Evolutionary conservation across 495 filamentous ascomycete genomes (phyloP).

Genomic region (Chlorociboria aeruginascens): DNA sequence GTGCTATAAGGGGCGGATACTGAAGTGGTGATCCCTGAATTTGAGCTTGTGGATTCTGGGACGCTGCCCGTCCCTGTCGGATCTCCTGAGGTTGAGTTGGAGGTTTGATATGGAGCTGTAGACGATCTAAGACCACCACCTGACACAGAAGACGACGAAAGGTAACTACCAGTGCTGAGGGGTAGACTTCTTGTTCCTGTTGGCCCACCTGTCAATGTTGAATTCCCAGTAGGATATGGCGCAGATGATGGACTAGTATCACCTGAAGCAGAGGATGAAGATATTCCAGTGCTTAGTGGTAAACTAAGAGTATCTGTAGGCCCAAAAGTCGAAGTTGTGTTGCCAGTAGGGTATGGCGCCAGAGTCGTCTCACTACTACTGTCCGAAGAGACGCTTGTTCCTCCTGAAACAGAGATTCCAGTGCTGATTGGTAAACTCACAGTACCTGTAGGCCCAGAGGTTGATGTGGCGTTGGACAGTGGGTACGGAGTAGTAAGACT

Average conservation of each 20-base stretch:
- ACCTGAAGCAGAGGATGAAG: not conserved
- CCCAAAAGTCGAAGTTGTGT: not conserved
- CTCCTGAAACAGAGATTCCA: not conserved
- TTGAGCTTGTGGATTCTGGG: not conserved
- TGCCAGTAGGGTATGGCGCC: slow-evolving; percentile 1
- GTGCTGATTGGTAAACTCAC: not conserved
- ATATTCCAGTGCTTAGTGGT: not conserved
- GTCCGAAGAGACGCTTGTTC: not conserved
- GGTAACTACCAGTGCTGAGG: too few relatives aligned
- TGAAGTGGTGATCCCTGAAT: not conserved
- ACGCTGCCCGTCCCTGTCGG: not conserved
- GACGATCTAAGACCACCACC: not conserved
- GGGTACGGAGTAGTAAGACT: slow-evolving; percentile 1
- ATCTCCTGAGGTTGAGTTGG: slow-evolving; percentile 3
- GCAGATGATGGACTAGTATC: not conserved
- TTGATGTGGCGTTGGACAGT: slow-evolving; percentile 6
- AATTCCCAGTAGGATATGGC: not conserved
- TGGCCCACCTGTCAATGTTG: too few relatives aligned
- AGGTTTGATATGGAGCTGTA: not conserved
- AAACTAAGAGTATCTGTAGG: slow-evolving; percentile 4
- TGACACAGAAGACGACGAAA: too few relatives aligned
- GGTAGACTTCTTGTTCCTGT: too few relatives aligned
- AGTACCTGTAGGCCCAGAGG: not conserved
- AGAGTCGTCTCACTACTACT: not conserved
- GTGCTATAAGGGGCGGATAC: not conserved